phyloP scores from a whole-genome alignment of 257 asterid genomes.

The Nemophila menziesii region DNA sequence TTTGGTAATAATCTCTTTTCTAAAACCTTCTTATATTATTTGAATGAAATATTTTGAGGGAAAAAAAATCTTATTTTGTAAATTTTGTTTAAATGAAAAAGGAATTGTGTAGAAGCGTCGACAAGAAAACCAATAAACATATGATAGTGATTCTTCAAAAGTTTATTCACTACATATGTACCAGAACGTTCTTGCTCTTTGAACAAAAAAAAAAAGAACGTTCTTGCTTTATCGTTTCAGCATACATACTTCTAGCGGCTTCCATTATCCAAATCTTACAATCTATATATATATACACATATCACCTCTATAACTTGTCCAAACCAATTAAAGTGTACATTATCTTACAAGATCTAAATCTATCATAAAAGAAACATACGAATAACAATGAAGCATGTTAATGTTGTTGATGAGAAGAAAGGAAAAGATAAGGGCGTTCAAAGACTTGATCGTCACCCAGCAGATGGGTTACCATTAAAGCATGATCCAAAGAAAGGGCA shows the following conservation, averaged over 20 bases:
- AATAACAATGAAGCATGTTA: slow-evolving; percentile 41
- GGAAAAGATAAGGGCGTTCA: slow-evolving; percentile 42
- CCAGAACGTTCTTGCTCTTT: too few relatives aligned
- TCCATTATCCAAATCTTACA: slow-evolving; percentile 22
- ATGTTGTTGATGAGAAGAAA: slow-evolving; percentile 16
- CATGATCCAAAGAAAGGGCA: slow-evolving; percentile 69
- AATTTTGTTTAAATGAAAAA: too few relatives aligned
- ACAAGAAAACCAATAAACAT: too few relatives aligned
- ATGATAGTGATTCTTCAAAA: too few relatives aligned
- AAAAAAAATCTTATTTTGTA: too few relatives aligned
- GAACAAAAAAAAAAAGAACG: too few relatives aligned
- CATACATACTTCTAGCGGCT: slow-evolving; percentile 27
- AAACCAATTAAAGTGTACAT: too few relatives aligned
- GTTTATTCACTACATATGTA: too few relatives aligned
- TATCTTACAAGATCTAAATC: not conserved
- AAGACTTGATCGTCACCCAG: slow-evolving; percentile 64
- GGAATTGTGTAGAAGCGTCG: too few relatives aligned
- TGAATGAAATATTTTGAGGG: too few relatives aligned
- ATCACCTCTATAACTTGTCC: not conserved
- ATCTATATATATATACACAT: not conserved
- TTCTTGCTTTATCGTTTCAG: slow-evolving; percentile 15
- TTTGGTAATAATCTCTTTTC: too few relatives aligned
- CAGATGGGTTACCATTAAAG: slow-evolving; percentile 59
- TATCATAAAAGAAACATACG: not conserved
- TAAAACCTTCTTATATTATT: too few relatives aligned